Percentiles rank a stretch among this genome's conserved stretches.
phyloP scores from a whole-genome alignment of 768 basidiomycete species.

The Hypholoma fasciculare region DNA sequence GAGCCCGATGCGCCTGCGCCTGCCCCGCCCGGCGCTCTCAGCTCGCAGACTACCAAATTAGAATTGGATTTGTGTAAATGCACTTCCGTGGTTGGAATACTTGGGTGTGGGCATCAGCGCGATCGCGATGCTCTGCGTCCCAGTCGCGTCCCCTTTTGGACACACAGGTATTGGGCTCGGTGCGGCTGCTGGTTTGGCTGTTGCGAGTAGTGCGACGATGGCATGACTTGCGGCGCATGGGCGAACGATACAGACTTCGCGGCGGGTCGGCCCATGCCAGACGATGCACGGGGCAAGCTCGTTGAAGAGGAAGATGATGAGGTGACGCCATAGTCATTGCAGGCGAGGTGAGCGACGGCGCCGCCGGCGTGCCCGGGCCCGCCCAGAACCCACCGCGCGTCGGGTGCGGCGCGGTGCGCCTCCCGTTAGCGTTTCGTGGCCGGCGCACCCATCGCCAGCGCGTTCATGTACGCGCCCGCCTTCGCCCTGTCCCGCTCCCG shows the following conservation, averaged over 20 bases:
- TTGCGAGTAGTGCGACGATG: constrained; percentile 10
- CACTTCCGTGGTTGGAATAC: neutral
- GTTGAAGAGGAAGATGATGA: neutral
- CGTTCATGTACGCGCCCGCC: constrained; percentile 24
- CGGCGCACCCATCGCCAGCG: constrained; percentile 7
- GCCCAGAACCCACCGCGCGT: constrained; percentile 18
- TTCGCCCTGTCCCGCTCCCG: constrained; percentile 28
- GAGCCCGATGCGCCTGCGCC: no score
- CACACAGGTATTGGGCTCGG: neutral
- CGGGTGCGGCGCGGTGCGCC: constrained; percentile 24
- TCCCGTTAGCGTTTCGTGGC: constrained; percentile 31
- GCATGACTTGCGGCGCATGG: constrained; percentile 23
- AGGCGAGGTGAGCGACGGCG: constrained; percentile 12
- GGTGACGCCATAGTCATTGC: neutral
- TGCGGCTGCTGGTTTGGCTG: constrained; percentile 1
- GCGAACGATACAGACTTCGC: constrained; percentile 54
- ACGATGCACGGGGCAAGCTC: constrained; percentile 8
- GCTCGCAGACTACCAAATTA: constrained; percentile 18
- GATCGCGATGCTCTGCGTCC: constrained; percentile 2
- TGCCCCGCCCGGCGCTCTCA: neutral
- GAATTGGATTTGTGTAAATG: constrained; percentile 1
- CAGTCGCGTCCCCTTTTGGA: neutral
- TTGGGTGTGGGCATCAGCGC: neutral
- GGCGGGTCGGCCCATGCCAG: constrained; percentile 37
- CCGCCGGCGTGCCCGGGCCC: neutral